Base-by-base conservation (phyloP, 805 yeast species). In the Kazachstania africana region DNA sequence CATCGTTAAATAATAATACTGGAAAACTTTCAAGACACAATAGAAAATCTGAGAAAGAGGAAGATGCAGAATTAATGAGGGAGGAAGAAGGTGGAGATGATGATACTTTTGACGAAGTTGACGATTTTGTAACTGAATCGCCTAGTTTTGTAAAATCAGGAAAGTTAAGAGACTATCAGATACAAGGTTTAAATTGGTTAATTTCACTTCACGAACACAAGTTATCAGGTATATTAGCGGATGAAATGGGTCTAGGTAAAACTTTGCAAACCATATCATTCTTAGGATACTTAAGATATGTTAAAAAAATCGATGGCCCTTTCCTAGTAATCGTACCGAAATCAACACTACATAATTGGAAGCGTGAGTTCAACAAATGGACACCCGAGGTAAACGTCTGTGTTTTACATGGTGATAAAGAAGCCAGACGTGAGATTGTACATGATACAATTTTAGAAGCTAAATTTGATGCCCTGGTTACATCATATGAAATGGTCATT, bases 201-300 rank as follows among this genome's bases (percentile, higher is more conserved):
- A 78, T 88, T 13, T 75, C 93, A 1, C 59, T 88, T 22, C 82
- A 85, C 53, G 95, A 87, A 43, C 84, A 88, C 55, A 71, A 79
- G 44, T 66, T 88, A 27, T 79, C 94, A 8, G 98, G 98, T 14
- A 91, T 88, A 28, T 61, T 88, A 30, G 98, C 98, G 9, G 98
- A 88, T 59, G 98, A 88, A 55, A 88, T 91, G 98, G 98, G 98
- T 3, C 66, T 88, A 25, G 98, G 98, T 35, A 88, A 88, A 57
- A 88, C 98, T 4, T 62, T 91, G 35, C 98, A 88, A 58, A 88
- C 97, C 0, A 84, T 88, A 28, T 73, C 97, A 2, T 91, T 88
- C 46, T 60, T 88, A 29, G 97, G 96, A 0, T 84, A 81, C 52
- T 58, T 91, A 37, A 70, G 96, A 40, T 84, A 83, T 50, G 63